Conservation (phyloP, 371 early-diverging fungal genomes). For the Synchytrium microbalum region DNA sequence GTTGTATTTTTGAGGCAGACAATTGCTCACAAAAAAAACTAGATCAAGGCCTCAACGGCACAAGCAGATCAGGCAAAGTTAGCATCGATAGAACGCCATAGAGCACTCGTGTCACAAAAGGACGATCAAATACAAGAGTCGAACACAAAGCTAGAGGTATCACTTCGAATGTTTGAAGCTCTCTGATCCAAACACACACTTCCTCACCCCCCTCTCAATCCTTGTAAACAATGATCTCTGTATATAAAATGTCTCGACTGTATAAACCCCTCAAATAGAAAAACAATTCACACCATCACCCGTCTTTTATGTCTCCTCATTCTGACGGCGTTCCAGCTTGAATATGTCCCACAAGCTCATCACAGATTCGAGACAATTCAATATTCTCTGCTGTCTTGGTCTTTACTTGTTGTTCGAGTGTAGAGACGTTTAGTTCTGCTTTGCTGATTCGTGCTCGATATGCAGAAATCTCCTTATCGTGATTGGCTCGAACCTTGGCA, state of each 20-base stretch:
- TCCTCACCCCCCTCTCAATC: no score
- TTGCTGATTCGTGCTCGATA: conserved; percentile 19
- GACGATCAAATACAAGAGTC: background rate
- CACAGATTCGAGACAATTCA: conserved; percentile 34
- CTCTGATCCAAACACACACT: background rate
- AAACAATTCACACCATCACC: no score
- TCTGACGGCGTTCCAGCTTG: background rate
- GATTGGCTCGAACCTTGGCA: conserved; percentile 15
- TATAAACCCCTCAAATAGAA: no score
- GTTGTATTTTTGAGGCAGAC: background rate
- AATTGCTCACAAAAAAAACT: background rate
- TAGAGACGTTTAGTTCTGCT: conserved; percentile 21
- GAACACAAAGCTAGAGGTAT: background rate
- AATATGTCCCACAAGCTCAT: conserved; percentile 7
- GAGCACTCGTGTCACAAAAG: background rate
- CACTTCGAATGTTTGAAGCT: background rate
- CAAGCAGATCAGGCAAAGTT: background rate
- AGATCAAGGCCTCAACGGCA: background rate
- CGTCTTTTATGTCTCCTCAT: no score
- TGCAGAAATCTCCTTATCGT: conserved; percentile 29
- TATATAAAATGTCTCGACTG: no score
- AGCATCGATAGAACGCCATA: background rate
- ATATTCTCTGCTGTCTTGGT: conserved; percentile 27
- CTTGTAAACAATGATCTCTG: no score
- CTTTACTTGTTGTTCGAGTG: conserved; percentile 20